Evolutionary conservation across 75 land plant genomes (phyloP).

Genomic region (Ceratopteris richardii): DNA sequence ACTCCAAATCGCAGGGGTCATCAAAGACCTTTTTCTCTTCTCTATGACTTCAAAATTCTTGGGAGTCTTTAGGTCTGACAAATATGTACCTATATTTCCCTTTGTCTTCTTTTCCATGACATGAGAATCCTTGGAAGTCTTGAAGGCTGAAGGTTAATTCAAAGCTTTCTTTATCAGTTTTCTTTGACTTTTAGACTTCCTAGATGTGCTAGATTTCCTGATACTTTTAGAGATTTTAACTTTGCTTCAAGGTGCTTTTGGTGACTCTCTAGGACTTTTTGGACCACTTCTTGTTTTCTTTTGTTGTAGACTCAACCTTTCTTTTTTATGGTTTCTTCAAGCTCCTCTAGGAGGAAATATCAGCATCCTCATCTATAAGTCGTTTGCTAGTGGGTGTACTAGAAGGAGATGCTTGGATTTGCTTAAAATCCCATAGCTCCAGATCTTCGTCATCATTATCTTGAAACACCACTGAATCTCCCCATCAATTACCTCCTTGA

Average conservation of each 20-base stretch:
- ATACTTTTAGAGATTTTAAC: not conserved
- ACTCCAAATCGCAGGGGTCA: too few species aligned
- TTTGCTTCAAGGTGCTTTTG: not conserved
- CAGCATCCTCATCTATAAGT: not conserved
- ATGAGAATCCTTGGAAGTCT: too few species aligned
- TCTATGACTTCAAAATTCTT: too few species aligned
- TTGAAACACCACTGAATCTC: conserved; percentile 14
- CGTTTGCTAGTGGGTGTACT: conserved; percentile 3
- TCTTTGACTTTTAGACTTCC: not conserved
- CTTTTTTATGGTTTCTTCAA: conserved; percentile 5
- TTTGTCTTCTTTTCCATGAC: too few species aligned
- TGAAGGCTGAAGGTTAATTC: too few species aligned
- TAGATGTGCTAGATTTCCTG: not conserved
- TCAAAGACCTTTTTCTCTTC: too few species aligned
- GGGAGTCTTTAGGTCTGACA: too few species aligned
- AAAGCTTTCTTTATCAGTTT: not conserved
- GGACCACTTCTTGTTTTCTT: not conserved
- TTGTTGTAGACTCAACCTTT: not conserved
- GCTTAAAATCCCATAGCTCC: conserved; percentile 19
- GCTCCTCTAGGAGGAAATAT: not conserved
- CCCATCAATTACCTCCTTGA: not conserved
- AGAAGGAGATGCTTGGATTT: conserved; percentile 4
- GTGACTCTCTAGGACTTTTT: not conserved
- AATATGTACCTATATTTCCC: too few species aligned
- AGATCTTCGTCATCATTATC: conserved; percentile 29